Conservation (phyloP, 2,329 filamentous ascomycete genomes). For the Zalaria sp. region DNA sequence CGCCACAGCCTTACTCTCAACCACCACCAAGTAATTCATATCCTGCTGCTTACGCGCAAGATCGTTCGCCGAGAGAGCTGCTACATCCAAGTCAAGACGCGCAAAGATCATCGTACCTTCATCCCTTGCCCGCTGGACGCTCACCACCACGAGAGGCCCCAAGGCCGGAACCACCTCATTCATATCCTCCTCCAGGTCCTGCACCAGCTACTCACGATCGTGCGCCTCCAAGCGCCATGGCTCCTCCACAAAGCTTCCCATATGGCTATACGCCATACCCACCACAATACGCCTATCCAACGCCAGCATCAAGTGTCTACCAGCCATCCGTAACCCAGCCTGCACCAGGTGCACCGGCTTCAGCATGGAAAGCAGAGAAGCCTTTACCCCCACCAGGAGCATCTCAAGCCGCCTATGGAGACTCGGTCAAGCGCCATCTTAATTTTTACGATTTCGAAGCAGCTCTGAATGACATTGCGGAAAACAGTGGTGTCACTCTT, state of each 20-base stretch:
- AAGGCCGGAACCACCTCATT: not conserved
- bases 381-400: slow-evolving; percentile 9
- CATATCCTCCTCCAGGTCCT: not conserved
- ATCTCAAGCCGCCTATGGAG: slow-evolving; percentile 20
- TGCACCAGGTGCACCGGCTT: slow-evolving; percentile 21
- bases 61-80: no score
- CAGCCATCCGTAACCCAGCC: slow-evolving; percentile 27
- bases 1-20: slow-evolving; percentile 5
- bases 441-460: slow-evolving; percentile 47
- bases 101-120: no score
- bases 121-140: not conserved
- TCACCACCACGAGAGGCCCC: slow-evolving; percentile 2
- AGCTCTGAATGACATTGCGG: slow-evolving; percentile 34
- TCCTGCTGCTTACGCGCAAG: slow-evolving; percentile 8
- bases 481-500: slow-evolving; percentile 26
- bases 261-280: slow-evolving; percentile 28
- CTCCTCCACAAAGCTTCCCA: slow-evolving; percentile 19
- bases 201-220: slow-evolving; percentile 19
- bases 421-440: slow-evolving; percentile 47
- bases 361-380: slow-evolving; percentile 23
- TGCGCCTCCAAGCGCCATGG: slow-evolving; percentile 22
- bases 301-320: slow-evolving; percentile 25
- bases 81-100: no score
- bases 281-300: slow-evolving; percentile 21
- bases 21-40: slow-evolving; percentile 17